These are phyloP conservation scores for Arabis hirsuta DNA, from an alignment of 345 rosid species.

Conservation along the genomic window DNA sequence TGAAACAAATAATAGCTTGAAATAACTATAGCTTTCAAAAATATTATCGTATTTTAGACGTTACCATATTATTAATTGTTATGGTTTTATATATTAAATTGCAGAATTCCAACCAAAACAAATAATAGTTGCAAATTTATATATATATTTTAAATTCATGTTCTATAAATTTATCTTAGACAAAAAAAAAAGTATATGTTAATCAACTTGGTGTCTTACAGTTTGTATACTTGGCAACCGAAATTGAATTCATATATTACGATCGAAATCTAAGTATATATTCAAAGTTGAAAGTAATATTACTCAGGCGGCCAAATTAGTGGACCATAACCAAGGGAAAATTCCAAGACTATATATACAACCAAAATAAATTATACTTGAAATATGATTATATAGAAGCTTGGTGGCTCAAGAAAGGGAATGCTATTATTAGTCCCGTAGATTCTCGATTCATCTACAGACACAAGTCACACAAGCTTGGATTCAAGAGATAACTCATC, in stretches of 20 bases:
- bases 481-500: background rate
- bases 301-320: constrained; percentile 9
- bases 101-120: background rate
- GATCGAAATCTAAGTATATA: constrained; percentile 16
- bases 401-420: constrained; percentile 13
- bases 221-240: constrained; percentile 15
- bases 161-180: background rate
- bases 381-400: constrained; percentile 27
- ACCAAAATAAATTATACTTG: background rate
- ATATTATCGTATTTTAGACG: constrained; percentile 6
- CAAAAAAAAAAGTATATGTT: constrained; percentile 5
- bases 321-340: constrained; percentile 9
- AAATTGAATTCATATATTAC: constrained; percentile 4
- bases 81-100: constrained; percentile 4
- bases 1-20: background rate
- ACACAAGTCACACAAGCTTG: background rate
- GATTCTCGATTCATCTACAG: constrained; percentile 9
- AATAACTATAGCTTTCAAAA: constrained; percentile 9
- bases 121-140: background rate
- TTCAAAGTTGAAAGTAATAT: background rate
- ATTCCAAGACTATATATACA: background rate
- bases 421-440: background rate
- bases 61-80: background rate
- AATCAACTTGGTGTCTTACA: constrained; percentile 16
- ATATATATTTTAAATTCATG: background rate